Evolutionary conservation across 2,329 filamentous ascomycete genomes (phyloP).

Genomic region (Paecilomyces sp.): DNA sequence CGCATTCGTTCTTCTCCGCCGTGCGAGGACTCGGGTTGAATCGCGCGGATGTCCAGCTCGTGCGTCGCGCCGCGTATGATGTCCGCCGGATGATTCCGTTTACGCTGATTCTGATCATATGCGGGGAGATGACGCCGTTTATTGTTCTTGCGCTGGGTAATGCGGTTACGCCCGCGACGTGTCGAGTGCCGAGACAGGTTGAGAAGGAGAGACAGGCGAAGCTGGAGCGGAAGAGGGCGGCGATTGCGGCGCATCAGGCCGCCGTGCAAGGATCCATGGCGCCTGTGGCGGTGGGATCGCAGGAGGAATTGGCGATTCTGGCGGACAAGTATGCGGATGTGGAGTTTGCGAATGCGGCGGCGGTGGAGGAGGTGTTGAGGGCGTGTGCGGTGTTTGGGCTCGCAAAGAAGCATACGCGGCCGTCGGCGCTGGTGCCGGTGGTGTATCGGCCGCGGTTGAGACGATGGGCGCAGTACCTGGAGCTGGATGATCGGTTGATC

Average conservation of each 20-base stretch:
- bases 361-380: slow-evolving; percentile 18
- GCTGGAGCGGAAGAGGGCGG: slow-evolving; percentile 36
- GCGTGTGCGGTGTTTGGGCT: slow-evolving; percentile 29
- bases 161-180: slow-evolving; percentile 68
- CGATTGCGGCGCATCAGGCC: slow-evolving; percentile 17
- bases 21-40: slow-evolving; percentile 33
- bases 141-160: slow-evolving; percentile 64
- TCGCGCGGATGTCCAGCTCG: slow-evolving; percentile 64
- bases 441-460: slow-evolving; percentile 50
- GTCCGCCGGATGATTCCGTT: slow-evolving; percentile 73
- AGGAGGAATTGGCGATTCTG: slow-evolving; percentile 23
- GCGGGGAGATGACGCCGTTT: slow-evolving; percentile 81
- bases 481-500: slow-evolving; percentile 65
- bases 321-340: slow-evolving; percentile 14
- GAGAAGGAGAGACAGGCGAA: slow-evolving; percentile 46
- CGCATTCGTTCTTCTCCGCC: slow-evolving; percentile 8
- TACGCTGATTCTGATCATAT: slow-evolving; percentile 64
- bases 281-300: slow-evolving; percentile 8
- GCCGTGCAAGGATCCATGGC: slow-evolving; percentile 8
- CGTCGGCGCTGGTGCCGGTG: slow-evolving; percentile 29
- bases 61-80: slow-evolving; percentile 63
- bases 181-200: slow-evolving; percentile 72
- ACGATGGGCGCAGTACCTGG: slow-evolving; percentile 56
- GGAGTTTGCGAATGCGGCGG: slow-evolving; percentile 13
- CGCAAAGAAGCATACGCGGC: slow-evolving; percentile 29